These are phyloP conservation scores for Leptosphaerulina australis DNA, from an alignment of 2,329 filamentous ascomycete genomes.

Conservation along the genomic window DNA sequence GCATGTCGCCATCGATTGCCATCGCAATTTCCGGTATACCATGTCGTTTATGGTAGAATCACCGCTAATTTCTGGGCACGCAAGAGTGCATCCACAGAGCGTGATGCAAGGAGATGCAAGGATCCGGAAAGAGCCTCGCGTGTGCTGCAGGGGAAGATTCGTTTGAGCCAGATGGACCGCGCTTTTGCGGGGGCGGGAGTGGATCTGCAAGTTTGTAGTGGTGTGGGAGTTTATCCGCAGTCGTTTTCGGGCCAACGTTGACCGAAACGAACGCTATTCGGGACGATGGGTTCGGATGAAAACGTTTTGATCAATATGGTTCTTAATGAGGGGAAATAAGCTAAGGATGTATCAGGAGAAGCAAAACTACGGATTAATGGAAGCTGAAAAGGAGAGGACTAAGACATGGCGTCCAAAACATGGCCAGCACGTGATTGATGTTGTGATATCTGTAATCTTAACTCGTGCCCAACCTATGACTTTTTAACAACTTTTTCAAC, in stretches of 20 bases:
- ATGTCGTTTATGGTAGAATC: constrained; percentile 23
- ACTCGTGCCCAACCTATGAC: too few species aligned
- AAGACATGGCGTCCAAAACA: too few species aligned
- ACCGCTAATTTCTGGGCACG: constrained; percentile 19
- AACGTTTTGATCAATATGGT: not conserved
- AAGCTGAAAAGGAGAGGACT: too few species aligned
- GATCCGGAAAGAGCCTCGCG: constrained; percentile 8
- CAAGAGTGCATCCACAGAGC: constrained; percentile 19
- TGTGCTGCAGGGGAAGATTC: constrained; percentile 17
- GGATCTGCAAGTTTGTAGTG: constrained; percentile 15
- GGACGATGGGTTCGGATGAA: not conserved
- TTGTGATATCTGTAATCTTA: too few species aligned
- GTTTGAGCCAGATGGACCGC: constrained; percentile 2
- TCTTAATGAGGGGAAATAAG: not conserved
- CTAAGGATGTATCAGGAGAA: constrained; percentile 5
- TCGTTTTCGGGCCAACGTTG: constrained; percentile 16
- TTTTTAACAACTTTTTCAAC: too few species aligned
- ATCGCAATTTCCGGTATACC: constrained; percentile 22
- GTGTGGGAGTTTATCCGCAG: constrained; percentile 20
- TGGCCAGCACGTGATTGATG: too few species aligned
- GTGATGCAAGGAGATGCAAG: constrained; percentile 17
- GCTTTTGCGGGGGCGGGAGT: constrained; percentile 19
- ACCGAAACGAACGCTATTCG: constrained; percentile 13
- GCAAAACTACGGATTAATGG: not conserved
- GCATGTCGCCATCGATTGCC: constrained; percentile 16